Evolutionary conservation across 1,284 basidiomycete species (phyloP).

Genomic region (Cystobasidium sp.): DNA sequence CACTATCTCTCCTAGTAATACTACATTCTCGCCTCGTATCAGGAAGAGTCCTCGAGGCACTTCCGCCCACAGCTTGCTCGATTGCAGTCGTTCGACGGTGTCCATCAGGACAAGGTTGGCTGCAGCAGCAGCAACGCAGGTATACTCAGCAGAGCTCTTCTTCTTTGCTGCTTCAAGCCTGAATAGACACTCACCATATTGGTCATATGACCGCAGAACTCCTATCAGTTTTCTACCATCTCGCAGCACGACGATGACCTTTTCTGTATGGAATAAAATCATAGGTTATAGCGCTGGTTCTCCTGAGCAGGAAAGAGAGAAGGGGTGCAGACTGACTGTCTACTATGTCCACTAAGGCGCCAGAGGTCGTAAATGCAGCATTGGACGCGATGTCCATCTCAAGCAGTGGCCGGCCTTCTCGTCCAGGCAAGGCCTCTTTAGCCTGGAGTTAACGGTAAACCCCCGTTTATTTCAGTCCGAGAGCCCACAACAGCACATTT

Average conservation of each 20-base stretch:
- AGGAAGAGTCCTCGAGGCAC: slow-evolving; percentile 85
- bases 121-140: slow-evolving; percentile 33
- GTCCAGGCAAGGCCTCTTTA: neutral
- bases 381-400: slow-evolving; percentile 52
- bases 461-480: neutral
- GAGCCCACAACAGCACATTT: too few species aligned
- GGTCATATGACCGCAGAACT: slow-evolving; percentile 95
- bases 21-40: slow-evolving; percentile 98
- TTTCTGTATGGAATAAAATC: slow-evolving; percentile 67
- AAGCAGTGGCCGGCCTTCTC: neutral
- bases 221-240: slow-evolving; percentile 96
- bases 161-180: neutral
- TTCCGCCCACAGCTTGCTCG: slow-evolving; percentile 75
- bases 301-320: slow-evolving; percentile 53
- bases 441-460: neutral
- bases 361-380: slow-evolving; percentile 85
- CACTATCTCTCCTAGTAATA: slow-evolving; percentile 94
- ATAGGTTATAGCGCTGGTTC: slow-evolving; percentile 37
- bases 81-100: slow-evolving; percentile 76
- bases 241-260: slow-evolving; percentile 94
- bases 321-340: slow-evolving; percentile 84
- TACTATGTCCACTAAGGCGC: slow-evolving; percentile 94
- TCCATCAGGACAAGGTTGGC: slow-evolving; percentile 59
- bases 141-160: neutral
- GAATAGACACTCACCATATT: slow-evolving; percentile 75